Evolutionary conservation across 1,139 yeast species (phyloP), one percentile per base, ranked within the genome.

Genomic region (Candida freyschussii): DNA sequence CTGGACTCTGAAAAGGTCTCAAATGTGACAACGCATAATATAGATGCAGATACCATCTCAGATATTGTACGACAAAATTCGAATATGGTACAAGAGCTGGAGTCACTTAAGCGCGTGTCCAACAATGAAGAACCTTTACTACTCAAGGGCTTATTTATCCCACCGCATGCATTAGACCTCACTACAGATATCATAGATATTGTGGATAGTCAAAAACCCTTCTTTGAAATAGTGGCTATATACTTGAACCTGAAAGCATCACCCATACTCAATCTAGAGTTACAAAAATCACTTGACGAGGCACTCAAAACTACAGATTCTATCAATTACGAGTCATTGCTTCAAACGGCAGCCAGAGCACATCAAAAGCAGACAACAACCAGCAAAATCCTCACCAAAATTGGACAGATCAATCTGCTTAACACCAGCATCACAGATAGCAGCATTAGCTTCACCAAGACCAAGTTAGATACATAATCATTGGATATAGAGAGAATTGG

Each of bases 101-200:
- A 6, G n/a, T 2, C 29, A 5, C 24, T 27, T 5, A 24, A 11
- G 21, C 11, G 11, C 21, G 11, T 7, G 24, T n/a, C 12, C 12
- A 11, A 21, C n/a, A 11, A 19, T 16, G 20, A 17, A 10, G 26
- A 15, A 11, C n/a, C 17, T 4, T 6, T 24, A 3, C 15, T 29
- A 3, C 23, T 40, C 13, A 40, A 40, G 26, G 32, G 32, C 13
- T 22, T 40, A 12, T 35, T 37, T 18, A 35, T 40, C 27, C 44
- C 44, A 21, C 33, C 38, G 6, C 41, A 37, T 15, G 34, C 36
- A 5, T 26, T 34, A 5, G 36, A 30, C 6, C 22, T 34, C 17
- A 28, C 39, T 3, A 27, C 21, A 13, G 9, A 24, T 12, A 27
- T 37, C 15, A 29, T 40, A 12, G 29, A 29, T 12, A 34, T 40